Conservation (phyloP, 2,329 filamentous ascomycete genomes). For the Epichloe coenophiala region DNA sequence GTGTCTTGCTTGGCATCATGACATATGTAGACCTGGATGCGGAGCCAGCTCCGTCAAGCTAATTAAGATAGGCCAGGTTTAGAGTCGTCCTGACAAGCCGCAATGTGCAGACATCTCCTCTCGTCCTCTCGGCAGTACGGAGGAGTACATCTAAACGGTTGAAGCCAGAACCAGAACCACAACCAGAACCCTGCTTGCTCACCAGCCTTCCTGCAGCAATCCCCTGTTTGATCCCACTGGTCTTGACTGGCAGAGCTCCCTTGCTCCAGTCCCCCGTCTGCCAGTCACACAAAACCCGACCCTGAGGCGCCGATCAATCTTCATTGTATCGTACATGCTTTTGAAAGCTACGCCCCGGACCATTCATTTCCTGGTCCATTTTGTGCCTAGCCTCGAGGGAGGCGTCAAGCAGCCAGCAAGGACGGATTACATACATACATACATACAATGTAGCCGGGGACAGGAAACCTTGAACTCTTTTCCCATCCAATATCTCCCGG, state of each 20-base stretch:
- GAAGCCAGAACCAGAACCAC: slow-evolving; percentile 2
- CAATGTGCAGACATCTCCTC: slow-evolving; percentile 11
- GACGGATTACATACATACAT: neutral
- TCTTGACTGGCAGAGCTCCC: slow-evolving; percentile 7
- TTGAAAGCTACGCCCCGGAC: too few species aligned
- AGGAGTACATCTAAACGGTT: slow-evolving; percentile 10
- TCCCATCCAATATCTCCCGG: slow-evolving; percentile 7
- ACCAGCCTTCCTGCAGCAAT: slow-evolving; percentile 14
- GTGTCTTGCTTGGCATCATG: neutral
- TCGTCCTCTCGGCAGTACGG: slow-evolving; percentile 12
- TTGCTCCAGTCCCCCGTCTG: slow-evolving; percentile 19
- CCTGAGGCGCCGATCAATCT: slow-evolving; percentile 26
- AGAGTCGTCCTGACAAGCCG: neutral
- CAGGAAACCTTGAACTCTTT: slow-evolving; percentile 3
- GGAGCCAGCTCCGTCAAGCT: neutral
- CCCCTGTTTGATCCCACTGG: slow-evolving; percentile 12
- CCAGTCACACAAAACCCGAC: slow-evolving; percentile 38
- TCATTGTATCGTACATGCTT: slow-evolving; percentile 10
- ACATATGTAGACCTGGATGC: neutral
- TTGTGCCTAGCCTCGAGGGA: too few species aligned
- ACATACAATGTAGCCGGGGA: slow-evolving; percentile 6
- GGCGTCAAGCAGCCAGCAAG: slow-evolving; percentile 7
- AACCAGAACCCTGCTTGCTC: slow-evolving; percentile 13
- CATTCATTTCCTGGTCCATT: too few species aligned
- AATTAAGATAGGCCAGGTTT: neutral